A percentile compares a stretch with the other conserved stretches of the same genome.
Conservation (phyloP, 129 eudicot species). For the Calendula officinalis region DNA sequence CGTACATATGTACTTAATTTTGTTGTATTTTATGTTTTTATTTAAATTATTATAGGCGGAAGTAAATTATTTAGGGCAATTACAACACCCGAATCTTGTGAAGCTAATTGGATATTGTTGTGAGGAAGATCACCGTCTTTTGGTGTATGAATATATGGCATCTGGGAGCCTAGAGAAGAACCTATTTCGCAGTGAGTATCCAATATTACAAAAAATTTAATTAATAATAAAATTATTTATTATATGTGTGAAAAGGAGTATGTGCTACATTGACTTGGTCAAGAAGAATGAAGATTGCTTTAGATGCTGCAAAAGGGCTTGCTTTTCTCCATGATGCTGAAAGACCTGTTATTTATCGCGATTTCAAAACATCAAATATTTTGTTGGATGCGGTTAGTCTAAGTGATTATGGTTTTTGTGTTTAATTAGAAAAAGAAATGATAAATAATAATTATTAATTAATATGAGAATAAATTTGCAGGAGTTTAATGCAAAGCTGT, state of each 20-base stretch:
- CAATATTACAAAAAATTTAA: background rate
- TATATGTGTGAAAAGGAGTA: constrained; percentile 46
- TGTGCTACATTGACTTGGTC: constrained; percentile 80
- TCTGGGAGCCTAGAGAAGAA: constrained; percentile 90
- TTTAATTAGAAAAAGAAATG: background rate
- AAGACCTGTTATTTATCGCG: constrained; percentile 79
- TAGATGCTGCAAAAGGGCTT: constrained; percentile 97
- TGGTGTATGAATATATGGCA: constrained; percentile 96
- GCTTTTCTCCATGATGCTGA: constrained; percentile 94
- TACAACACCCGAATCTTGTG: constrained; percentile 86
- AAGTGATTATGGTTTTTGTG: background rate
- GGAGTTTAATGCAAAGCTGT: constrained; percentile 87
- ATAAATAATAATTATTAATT: background rate
- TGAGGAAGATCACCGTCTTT: constrained; percentile 80
- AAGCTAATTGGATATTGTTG: constrained; percentile 96
- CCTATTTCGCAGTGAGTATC: constrained; percentile 67
- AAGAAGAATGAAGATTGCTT: constrained; percentile 79
- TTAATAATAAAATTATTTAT: background rate
- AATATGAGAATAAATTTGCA: constrained; percentile 33
- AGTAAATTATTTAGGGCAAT: constrained; percentile 83
- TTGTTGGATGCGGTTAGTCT: constrained; percentile 83
- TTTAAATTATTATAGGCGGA: constrained; percentile 72
- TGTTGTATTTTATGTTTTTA: background rate
- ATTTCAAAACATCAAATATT: constrained; percentile 91
- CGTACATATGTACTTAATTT: background rate